phyloP scores from a whole-genome alignment of 352 stramenopile genomes.

The Pythium aristosporum region DNA sequence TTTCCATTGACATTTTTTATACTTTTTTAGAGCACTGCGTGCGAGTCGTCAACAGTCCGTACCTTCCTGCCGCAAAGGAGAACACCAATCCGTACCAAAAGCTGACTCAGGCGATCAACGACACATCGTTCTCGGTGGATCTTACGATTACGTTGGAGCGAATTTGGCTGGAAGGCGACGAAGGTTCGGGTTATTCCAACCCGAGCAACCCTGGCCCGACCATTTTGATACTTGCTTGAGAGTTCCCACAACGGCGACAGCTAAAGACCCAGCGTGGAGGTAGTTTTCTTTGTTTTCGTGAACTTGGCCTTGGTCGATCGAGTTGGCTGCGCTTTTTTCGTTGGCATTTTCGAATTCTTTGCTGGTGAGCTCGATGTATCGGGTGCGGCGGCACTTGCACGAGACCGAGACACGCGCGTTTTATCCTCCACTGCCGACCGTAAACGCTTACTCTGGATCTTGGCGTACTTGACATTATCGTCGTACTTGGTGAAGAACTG shows the following conservation, averaged over 20 bases:
- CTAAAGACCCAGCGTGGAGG: slow-evolving; percentile 28
- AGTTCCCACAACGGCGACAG: not conserved
- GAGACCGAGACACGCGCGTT: slow-evolving; percentile 21
- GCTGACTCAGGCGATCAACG: not conserved
- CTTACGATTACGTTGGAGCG: slow-evolving; percentile 21
- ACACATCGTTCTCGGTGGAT: slow-evolving; percentile 7
- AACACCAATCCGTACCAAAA: slow-evolving; percentile 19
- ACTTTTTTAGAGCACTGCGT: slow-evolving; percentile 26
- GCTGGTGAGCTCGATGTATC: not conserved
- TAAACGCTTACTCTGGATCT: slow-evolving; percentile 89
- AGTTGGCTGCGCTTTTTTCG: not conserved
- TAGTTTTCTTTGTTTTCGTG: slow-evolving; percentile 31
- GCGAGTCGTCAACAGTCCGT: slow-evolving; percentile 16
- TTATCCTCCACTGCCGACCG: slow-evolving; percentile 67
- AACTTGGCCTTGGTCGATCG: slow-evolving; percentile 19
- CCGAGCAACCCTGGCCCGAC: not conserved
- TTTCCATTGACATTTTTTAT: not conserved
- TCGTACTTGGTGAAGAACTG: slow-evolving; percentile 96
- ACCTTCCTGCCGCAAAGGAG: not conserved
- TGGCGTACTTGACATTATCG: slow-evolving; percentile 94
- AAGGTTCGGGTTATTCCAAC: not conserved
- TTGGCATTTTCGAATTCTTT: slow-evolving; percentile 5
- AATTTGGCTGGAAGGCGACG: slow-evolving; percentile 11
- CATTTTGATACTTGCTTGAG: not conserved
- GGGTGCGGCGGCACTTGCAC: not conserved